These are phyloP conservation scores for Colletotrichum karsti DNA, from an alignment of 2,329 filamentous ascomycete species.

Conservation along the genomic window DNA sequence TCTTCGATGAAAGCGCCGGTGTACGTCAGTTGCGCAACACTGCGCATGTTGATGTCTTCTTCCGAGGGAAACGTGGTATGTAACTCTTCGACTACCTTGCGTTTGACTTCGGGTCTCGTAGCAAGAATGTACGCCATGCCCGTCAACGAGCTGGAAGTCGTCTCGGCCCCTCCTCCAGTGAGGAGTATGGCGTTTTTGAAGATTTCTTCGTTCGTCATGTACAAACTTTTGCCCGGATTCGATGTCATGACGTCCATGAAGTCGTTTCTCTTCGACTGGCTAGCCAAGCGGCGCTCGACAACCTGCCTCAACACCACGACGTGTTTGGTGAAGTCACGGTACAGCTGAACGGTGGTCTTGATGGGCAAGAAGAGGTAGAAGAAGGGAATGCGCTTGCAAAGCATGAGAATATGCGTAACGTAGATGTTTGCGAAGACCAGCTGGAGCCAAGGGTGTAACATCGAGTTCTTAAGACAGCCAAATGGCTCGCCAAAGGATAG, in stretches of 20 bases:
- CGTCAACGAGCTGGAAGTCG: constrained; percentile 39
- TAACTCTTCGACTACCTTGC: constrained; percentile 46
- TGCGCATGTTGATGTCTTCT: constrained; percentile 44
- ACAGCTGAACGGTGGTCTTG: not conserved
- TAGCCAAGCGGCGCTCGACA: not conserved
- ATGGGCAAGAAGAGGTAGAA: not conserved
- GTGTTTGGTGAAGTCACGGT: not conserved
- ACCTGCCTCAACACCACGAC: not conserved
- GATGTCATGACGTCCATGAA: not conserved
- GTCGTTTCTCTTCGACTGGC: not conserved
- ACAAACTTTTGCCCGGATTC: not conserved
- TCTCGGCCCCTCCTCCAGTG: constrained; percentile 37
- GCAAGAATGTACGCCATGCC: constrained; percentile 37
- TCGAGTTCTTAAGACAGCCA: constrained; percentile 31
- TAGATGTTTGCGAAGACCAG: not conserved
- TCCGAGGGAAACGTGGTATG: constrained; percentile 40
- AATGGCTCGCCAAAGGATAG: constrained; percentile 38
- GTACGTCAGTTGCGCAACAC: constrained; percentile 39
- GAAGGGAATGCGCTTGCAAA: constrained; percentile 3
- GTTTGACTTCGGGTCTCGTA: constrained; percentile 36
- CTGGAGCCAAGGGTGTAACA: not conserved
- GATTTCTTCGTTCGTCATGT: not conserved
- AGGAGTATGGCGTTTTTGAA: constrained; percentile 31
- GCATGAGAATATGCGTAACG: not conserved
- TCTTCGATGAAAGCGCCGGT: constrained; percentile 51